Evolutionary conservation across 2,329 filamentous ascomycete species (phyloP), one percentile per base, ranked within the genome.

Genomic region (Aspergillus sp.): DNA sequence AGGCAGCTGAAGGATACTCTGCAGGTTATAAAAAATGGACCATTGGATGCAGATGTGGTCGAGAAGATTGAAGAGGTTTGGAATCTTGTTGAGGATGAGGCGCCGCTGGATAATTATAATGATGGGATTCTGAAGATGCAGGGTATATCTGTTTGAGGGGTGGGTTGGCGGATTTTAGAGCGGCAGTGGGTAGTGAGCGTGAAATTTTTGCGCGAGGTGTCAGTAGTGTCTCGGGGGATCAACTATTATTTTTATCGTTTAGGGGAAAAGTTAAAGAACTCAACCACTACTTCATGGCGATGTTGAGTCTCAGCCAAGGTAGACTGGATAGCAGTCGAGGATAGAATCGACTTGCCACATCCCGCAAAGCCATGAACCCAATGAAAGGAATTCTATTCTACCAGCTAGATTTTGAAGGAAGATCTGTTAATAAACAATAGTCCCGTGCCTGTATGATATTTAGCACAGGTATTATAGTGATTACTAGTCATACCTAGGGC

Each of bases 1-100:
- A 53, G 59, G 17, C 71, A 72, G 53, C 47, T 72, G 15, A 58
- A 61, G 25, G 48, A 68, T 49, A 69, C 69, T 4, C 28, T 72
- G n/a, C 59, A 22, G 22, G 54, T 83, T 64, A 72, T 89, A 31
- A 85, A 88, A 51, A 66, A 71, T 50, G 74, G 74, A 2, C 69
- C 72, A n/a, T 66, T 76, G 15, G 57, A 63, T 13, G 60, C 66
- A 23, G 63, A 68, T 9, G 64, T 70, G 17, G 63, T 56, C 17
- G 58, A 66, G 45, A 56, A 58, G 46, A 68, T 75, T 48, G 64
- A 73, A 38, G 66, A 66, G 25, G 47, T 75, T 15, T 75, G 73
- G 72, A 64, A 70, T 48, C 47, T 63, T 53, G 66, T 73, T 48
- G 69, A 73, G 63, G 31, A 15, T 1, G 66, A 75, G 34, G 64